Base-by-base conservation (phyloP, 1,139 yeast species). In the Candida mesenterica region DNA sequence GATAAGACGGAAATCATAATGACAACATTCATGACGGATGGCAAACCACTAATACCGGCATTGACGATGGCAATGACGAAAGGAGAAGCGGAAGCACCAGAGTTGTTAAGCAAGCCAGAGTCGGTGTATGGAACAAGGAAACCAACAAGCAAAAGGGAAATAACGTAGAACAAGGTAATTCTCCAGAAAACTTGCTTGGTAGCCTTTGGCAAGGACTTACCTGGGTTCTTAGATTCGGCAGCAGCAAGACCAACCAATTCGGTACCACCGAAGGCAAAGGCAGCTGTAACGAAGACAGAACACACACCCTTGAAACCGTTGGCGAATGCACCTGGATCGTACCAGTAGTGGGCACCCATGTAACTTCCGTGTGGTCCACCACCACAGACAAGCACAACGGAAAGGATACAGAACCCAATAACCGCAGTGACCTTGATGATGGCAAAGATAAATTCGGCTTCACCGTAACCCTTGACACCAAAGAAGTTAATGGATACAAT, bases 101-200 rank as follows among this genome's bases (percentile, higher is more conserved):
- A 66, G 3, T 40, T 64, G 20, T 75, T 70, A 40, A 78, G 59
- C 43, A 83, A 66, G 28, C 67, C 55, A 10, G 61, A 55, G 41
- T 78, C 78, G 44, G 62, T 68, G 61, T 73, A 81, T 15, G 90
- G 89, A 31, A 84, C 92, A 38, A 83, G 63, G 38, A 79, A 63
- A 27, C 89, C 86, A 43, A 83, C 71, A 38, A 83, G 59, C 24
- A 77, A 64, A 46, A 82, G 62, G 5, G 84, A 74, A 15, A 77
- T 62, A 38, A 82, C 59, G 60, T 81, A 83, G 59, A 83, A 80
- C 32, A 82, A 60, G 15, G 79, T 53, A 43, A 83, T 77, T 64
- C 90, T 73, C 82, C 85, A 81, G 58, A 80, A 76, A 15, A 82
- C 87, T 50, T 80, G 88, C 55, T 81, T 82, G 43, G 79, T 76